Evolutionary conservation across 2,329 filamentous ascomycete genomes (phyloP).

Genomic region (Dactylellina leptospora): DNA sequence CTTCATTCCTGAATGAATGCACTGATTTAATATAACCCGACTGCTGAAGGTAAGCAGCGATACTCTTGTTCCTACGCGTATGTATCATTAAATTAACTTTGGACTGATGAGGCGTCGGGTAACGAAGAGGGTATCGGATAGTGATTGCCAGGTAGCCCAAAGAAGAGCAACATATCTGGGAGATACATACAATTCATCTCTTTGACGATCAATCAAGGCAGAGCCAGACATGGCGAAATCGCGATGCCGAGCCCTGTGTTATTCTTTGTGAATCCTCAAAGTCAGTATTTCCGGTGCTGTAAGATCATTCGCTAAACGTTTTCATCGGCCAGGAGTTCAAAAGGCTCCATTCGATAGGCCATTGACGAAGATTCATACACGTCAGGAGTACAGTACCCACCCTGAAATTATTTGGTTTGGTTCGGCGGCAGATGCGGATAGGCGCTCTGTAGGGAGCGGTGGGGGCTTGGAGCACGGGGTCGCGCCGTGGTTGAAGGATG

Average conservation of each 20-base stretch:
- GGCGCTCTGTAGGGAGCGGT: not conserved
- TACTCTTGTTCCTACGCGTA: conserved; percentile 89
- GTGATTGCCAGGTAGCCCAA: no score
- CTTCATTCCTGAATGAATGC: conserved; percentile 75
- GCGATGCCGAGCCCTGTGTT: not conserved
- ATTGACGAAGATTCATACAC: not conserved
- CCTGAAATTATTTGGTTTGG: not conserved
- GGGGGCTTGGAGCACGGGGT: no score
- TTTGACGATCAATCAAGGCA: conserved; percentile 47
- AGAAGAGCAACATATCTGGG: no score
- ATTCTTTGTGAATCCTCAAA: not conserved
- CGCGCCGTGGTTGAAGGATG: no score
- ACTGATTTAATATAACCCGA: conserved; percentile 69
- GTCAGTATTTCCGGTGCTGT: not conserved
- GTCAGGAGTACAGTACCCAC: conserved; percentile 1
- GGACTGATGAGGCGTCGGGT: no score
- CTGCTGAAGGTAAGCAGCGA: conserved; percentile 89
- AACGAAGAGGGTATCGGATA: no score
- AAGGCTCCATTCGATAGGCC: not conserved
- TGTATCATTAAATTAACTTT: no score
- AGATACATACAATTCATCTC: conserved; percentile 49
- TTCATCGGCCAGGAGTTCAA: not conserved
- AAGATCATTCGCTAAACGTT: not conserved
- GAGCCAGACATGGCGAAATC: conserved; percentile 38
- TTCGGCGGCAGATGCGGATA: not conserved